phyloP scores from a whole-genome alignment of 1,284 basidiomycete genomes.

The Porodaedalea pini region DNA sequence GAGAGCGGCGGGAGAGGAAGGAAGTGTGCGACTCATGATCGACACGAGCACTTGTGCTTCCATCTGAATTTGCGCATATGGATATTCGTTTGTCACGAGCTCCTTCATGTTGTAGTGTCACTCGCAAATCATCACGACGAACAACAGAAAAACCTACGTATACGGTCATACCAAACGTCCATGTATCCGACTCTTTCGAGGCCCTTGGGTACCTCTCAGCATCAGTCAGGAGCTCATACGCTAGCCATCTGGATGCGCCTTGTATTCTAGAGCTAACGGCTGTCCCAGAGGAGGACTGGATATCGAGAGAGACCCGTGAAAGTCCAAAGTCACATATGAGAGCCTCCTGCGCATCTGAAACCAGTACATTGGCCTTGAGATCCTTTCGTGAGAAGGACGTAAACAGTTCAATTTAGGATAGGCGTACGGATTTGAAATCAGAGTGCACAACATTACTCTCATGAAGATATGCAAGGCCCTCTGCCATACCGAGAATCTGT shows the following conservation, averaged over 20 bases:
- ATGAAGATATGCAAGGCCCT: conserved; percentile 12
- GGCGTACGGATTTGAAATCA: conserved; percentile 12
- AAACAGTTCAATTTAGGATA: neutral
- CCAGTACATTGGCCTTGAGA: conserved; percentile 9
- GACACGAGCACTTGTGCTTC: neutral
- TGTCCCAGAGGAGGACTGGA: no score
- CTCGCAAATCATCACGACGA: no score
- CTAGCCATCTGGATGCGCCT: conserved; percentile 9
- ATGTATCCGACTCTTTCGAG: conserved; percentile 3
- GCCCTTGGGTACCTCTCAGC: neutral
- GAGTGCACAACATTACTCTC: conserved; percentile 2
- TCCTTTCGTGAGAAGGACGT: neutral
- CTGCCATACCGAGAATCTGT: conserved; percentile 9
- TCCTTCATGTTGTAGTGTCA: neutral
- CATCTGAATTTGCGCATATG: neutral
- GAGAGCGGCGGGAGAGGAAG: neutral
- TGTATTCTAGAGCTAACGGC: neutral
- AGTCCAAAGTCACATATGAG: conserved; percentile 12
- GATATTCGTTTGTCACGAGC: neutral
- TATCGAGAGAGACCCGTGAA: neutral
- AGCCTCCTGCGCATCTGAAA: neutral
- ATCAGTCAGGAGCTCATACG: conserved; percentile 1
- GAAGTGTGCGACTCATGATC: neutral
- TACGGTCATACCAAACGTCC: conserved; percentile 18
- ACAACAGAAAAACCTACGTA: conserved; percentile 1